These are phyloP conservation scores for Mycena crocata DNA, from an alignment of 768 basidiomycete genomes.

Conservation along the genomic window DNA sequence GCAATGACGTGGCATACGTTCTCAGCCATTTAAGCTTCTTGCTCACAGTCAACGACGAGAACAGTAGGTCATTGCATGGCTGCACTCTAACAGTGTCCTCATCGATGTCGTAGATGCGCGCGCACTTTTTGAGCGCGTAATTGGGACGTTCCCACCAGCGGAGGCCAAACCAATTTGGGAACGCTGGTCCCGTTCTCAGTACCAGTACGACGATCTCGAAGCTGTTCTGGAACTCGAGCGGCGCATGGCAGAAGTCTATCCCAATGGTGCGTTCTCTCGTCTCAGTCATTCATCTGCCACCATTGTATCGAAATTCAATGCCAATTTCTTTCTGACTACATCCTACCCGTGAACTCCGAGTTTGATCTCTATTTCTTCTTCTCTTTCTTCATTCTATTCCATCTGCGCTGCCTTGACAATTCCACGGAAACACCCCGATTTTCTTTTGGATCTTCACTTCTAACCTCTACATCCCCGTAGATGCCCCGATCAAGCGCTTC, in stretches of 20 bases:
- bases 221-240: slow-evolving; percentile 90
- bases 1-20: slow-evolving; percentile 87
- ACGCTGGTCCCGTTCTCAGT: slow-evolving; percentile 95
- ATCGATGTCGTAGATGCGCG: slow-evolving; percentile 80
- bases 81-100: neutral
- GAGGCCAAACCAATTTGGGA: slow-evolving; percentile 92
- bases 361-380: too few relatives aligned
- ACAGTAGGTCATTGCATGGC: slow-evolving; percentile 71
- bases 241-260: slow-evolving; percentile 89
- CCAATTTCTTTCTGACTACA: neutral
- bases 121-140: slow-evolving; percentile 92
- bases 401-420: too few relatives aligned
- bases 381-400: too few relatives aligned
- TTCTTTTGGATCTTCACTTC: neutral
- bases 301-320: slow-evolving; percentile 5
- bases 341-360: too few relatives aligned
- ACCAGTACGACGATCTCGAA: slow-evolving; percentile 92
- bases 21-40: slow-evolving; percentile 92
- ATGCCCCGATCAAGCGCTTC: slow-evolving; percentile 90
- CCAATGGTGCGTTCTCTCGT: slow-evolving; percentile 68
- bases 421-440: too few relatives aligned
- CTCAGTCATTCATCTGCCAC: slow-evolving; percentile 16
- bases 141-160: slow-evolving; percentile 80
- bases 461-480: slow-evolving; percentile 53
- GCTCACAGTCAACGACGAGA: slow-evolving; percentile 94